Base-by-base conservation (phyloP, 768 basidiomycete species). In the Russula sp. region DNA sequence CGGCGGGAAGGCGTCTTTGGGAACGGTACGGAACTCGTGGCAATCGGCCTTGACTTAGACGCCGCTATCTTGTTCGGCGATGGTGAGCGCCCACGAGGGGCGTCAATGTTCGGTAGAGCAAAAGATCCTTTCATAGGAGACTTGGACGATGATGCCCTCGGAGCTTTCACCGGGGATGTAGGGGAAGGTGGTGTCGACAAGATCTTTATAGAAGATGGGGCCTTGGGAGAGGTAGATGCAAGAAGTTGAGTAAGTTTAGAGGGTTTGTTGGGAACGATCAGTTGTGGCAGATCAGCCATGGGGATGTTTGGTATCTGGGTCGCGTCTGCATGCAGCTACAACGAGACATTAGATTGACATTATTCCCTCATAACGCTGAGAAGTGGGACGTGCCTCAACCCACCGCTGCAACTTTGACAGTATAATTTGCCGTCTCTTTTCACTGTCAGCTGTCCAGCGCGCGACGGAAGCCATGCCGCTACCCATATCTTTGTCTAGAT, bases 381-480 rank as follows among this genome's bases (percentile, higher is more conserved):
- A 26, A 36, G 49, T 24, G 36, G 55, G 22, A 70, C 80, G 34
- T 71, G 88, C 90, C 77, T 85, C 75, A 4, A 75, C 73, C 92
- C 92, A 94, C 48, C 75, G 71, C 46, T 82, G 75, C 36, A 94
- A 75, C 71, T 90, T 93, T 20, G 72, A 66, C 28, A 77, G 77
- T 67, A 92, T 80, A 59, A 83, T 77, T 59, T 78, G 75, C 60
- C 85, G 82, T 59, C 92, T 83, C 38, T 75, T 76, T 60, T 90
- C 88, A 42, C 81, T 76, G 50, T 79, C 84, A 32, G 88, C 83
- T 3, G 92, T 92, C 92, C 92, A 94, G 61, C 90, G 83, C 58
- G 92, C 91, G 50, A 94, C 89, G 32, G 91, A 89, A 42, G 90
- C 89, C 88, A 93, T 92, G n/a, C 91, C 90, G 51, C 82, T 84